phyloP scores from a whole-genome alignment of 208 protist species.

The Sergeia podlipaevii region DNA sequence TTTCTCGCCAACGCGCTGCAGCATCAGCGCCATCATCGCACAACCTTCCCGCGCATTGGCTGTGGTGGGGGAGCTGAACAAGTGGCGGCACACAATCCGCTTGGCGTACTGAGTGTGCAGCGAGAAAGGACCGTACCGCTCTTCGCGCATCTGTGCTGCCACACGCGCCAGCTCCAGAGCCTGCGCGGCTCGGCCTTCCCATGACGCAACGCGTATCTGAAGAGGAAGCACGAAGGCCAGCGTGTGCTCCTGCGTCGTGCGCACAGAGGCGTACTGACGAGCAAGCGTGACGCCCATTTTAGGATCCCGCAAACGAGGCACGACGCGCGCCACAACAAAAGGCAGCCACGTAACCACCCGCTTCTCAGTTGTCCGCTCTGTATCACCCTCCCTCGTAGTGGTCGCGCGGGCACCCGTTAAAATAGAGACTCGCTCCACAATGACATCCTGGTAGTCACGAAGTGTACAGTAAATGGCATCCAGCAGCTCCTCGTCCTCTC shows the following conservation, averaged over 20 bases:
- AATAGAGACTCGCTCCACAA: slow-evolving; percentile 24
- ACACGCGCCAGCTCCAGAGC: slow-evolving; percentile 14
- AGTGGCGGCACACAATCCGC: slow-evolving; percentile 20
- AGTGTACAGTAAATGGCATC: slow-evolving; percentile 8
- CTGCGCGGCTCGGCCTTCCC: slow-evolving; percentile 16
- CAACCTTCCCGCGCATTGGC: slow-evolving; percentile 16
- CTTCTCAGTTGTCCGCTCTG: neutral
- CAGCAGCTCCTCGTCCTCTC: slow-evolving; percentile 24
- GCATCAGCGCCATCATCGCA: slow-evolving; percentile 9
- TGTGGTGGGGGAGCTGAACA: slow-evolving; percentile 17
- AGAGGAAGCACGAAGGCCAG: slow-evolving; percentile 17
- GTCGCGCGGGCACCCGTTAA: slow-evolving; percentile 23
- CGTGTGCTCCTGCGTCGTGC: slow-evolving; percentile 13
- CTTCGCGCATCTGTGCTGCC: slow-evolving; percentile 1
- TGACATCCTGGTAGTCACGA: slow-evolving; percentile 7
- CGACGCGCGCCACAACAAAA: slow-evolving; percentile 17
- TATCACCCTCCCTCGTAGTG: neutral
- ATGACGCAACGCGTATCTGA: slow-evolving; percentile 19
- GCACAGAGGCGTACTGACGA: slow-evolving; percentile 9
- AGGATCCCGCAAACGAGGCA: slow-evolving; percentile 27
- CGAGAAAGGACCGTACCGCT: slow-evolving; percentile 11
- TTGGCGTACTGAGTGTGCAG: slow-evolving; percentile 19
- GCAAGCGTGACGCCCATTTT: slow-evolving; percentile 12
- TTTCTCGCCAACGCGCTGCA: slow-evolving; percentile 13
- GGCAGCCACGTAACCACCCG: slow-evolving; percentile 32